Evolutionary conservation across 352 stramenopile genomes (phyloP).

Genomic region (Hyaloperonospora arabidopsidis): DNA sequence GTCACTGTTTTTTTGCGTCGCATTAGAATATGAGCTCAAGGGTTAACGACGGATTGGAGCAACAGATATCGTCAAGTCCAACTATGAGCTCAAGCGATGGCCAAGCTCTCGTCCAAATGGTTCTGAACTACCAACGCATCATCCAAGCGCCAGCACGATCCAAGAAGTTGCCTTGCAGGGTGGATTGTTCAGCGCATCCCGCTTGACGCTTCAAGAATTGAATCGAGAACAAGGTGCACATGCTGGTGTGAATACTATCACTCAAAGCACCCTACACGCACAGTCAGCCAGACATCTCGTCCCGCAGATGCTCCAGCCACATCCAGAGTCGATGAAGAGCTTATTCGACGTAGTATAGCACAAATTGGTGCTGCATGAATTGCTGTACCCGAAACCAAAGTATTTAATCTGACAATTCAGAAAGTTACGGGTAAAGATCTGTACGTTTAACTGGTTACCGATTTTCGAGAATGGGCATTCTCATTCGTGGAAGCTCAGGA

Average conservation of each 20-base stretch:
- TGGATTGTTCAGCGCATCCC: neutral
- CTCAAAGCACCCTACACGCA: neutral
- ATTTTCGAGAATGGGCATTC: neutral
- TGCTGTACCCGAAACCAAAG: neutral
- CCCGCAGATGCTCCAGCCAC: neutral
- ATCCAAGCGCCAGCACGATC: neutral
- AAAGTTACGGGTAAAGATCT: neutral
- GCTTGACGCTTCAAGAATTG: neutral
- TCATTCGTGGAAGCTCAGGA: neutral
- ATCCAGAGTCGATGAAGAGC: no score
- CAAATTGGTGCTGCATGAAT: neutral
- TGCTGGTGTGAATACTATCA: neutral
- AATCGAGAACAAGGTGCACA: neutral
- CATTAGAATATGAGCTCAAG: neutral
- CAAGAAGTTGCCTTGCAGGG: neutral
- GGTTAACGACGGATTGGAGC: neutral
- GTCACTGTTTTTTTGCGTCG: neutral
- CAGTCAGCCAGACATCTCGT: neutral
- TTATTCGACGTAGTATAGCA: no score
- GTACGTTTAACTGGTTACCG: neutral
- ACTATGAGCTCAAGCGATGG: neutral
- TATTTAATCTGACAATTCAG: neutral
- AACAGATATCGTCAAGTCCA: neutral
- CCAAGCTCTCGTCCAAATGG: neutral
- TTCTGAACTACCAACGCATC: neutral